Evolutionary conservation across 495 filamentous ascomycete species (phyloP).

Genomic region (Cenococcum geophilum): DNA sequence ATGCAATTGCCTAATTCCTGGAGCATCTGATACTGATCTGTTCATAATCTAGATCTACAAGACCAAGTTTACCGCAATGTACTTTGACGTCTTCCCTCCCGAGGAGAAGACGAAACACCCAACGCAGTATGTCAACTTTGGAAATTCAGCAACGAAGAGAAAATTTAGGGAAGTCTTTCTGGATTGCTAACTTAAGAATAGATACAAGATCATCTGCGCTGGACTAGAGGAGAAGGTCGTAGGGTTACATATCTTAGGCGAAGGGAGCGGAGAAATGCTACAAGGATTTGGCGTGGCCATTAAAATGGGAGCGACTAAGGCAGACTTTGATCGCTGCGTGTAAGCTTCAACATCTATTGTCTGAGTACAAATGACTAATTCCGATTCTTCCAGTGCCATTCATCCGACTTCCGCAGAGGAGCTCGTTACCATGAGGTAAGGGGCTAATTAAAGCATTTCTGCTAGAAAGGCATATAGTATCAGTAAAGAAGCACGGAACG

Average conservation of each 20-base stretch:
- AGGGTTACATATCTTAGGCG: slow-evolving; percentile 54
- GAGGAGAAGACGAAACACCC: slow-evolving; percentile 54
- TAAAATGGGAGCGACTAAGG: slow-evolving; percentile 34
- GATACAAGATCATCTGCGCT: slow-evolving; percentile 52
- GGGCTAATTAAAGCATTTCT: neutral
- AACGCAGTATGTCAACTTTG: slow-evolving; percentile 41
- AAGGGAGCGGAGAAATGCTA: slow-evolving; percentile 41
- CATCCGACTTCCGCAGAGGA: slow-evolving; percentile 31
- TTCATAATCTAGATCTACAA: slow-evolving; percentile 42
- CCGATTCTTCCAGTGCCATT: slow-evolving; percentile 16
- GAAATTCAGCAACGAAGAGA: neutral
- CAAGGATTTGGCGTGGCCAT: slow-evolving; percentile 30
- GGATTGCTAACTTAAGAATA: slow-evolving; percentile 5
- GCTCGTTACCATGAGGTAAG: slow-evolving; percentile 27
- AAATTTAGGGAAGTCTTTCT: neutral
- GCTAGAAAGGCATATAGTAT: neutral
- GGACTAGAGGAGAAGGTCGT: slow-evolving; percentile 55
- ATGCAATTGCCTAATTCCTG: neutral
- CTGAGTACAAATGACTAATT: neutral
- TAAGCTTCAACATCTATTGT: neutral
- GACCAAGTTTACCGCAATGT: slow-evolving; percentile 54
- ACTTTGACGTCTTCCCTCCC: slow-evolving; percentile 46
- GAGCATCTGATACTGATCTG: neutral
- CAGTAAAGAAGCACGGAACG: neutral
- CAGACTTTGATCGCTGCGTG: slow-evolving; percentile 32